Evolutionary conservation across 768 basidiomycete species (phyloP).

Genomic region (Amanita pallidorosea): DNA sequence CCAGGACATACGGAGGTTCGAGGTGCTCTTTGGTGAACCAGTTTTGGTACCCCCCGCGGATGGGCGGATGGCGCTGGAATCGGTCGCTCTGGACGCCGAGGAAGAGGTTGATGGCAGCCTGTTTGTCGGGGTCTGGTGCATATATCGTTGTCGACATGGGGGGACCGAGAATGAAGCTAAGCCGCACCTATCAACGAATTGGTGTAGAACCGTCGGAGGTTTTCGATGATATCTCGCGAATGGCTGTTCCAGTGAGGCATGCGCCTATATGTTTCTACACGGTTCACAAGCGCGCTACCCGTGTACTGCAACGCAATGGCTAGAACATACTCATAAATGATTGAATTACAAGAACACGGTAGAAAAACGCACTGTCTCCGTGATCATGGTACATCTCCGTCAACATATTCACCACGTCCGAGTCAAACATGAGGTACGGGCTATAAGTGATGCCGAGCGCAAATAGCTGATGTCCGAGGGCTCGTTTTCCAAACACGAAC

Average conservation of each 20-base stretch:
- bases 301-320: conserved; percentile 95
- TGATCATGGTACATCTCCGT: conserved; percentile 99
- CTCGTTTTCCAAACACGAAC: conserved; percentile 93
- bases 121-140: conserved; percentile 83
- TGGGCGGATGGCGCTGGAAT: conserved; percentile 34
- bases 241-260: conserved; percentile 98
- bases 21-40: conserved; percentile 79
- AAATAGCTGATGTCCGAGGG: conserved; percentile 89
- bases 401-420: conserved; percentile 91
- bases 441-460: conserved; percentile 83
- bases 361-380: conserved; percentile 65
- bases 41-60: conserved; percentile 65
- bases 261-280: conserved; percentile 90
- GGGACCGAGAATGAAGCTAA: background rate
- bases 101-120: conserved; percentile 96
- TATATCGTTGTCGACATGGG: conserved; percentile 1
- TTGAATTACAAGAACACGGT: background rate
- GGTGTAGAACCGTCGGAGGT: conserved; percentile 88
- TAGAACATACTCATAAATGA: conserved; percentile 18
- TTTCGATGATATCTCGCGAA: conserved; percentile 92
- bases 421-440: conserved; percentile 84
- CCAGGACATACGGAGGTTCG: conserved; percentile 51
- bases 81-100: conserved; percentile 62
- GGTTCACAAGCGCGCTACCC: conserved; percentile 90
- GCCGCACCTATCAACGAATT: conserved; percentile 77